Evolutionary conservation across 441 rosid species (phyloP), one percentile per base, ranked within the genome.

Genomic region (Adansonia rubrostipa): DNA sequence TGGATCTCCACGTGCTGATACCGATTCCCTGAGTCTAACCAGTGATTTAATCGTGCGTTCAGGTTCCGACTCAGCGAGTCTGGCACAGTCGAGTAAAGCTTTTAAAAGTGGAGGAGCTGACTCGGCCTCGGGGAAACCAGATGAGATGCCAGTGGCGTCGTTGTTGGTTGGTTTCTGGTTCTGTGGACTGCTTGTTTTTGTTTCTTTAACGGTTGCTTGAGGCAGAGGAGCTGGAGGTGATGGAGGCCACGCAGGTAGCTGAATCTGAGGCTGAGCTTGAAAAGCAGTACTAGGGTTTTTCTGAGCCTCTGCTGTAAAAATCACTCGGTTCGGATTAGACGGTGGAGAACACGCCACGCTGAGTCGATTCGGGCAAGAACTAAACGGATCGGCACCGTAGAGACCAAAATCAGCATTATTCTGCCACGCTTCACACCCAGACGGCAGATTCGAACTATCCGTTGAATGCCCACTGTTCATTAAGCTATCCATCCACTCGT

Each of bases 401-500:
- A 90, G 82, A 14, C 83, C 83, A 45, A 93, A 90, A 84, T 91
- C 94, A 60, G 88, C 58, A 78, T 50, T 87, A 45, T 73, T 86
- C 13, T 87, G 95, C 87, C 88, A 89, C 83, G 89, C 82, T 86
- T 90, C 95, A 70, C 93, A 89, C 28, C 77, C 88, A 63, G 97
- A 77, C 3, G 88, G 90, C 54, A 92, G 86, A 83, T 86, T 85
- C 14, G 94, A 86, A 81, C 89, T 86, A 71, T 87, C 94, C 82
- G 92, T 84, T 68, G 94, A 86, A 80, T 89, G 95, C 0, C 91
- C 96, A 58, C 88, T 87, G 71, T 82, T 85, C 82, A 93, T 91
- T 10, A 95, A 80, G 69, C 86, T 87, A 54, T 95, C 94, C 97
- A 95, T 89, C 97, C 99, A 95, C 83, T 93, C 97, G 71, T 93